Percentiles rank a stretch among this genome's conserved stretches.
Conservation (phyloP, 176 grass and related monocot genomes). For the Saccharum officinarum region DNA sequence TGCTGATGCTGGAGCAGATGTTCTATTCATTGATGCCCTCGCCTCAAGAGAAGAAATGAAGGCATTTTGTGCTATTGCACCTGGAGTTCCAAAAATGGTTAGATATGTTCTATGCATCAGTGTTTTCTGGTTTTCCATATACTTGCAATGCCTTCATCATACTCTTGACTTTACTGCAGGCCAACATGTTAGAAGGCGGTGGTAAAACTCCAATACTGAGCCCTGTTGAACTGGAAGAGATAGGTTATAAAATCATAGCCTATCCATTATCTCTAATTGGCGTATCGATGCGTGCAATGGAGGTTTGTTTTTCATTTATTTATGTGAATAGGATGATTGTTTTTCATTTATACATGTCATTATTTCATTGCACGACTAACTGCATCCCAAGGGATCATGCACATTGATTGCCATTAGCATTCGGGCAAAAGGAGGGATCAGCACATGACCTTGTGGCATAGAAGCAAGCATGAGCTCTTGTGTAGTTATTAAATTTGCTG, state of each 20-base stretch:
- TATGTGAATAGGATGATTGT: slow-evolving; percentile 53
- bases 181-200: slow-evolving; percentile 99
- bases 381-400: background rate
- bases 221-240: slow-evolving; percentile 82
- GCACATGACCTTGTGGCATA: background rate
- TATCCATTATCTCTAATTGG: slow-evolving; percentile 94
- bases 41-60: slow-evolving; percentile 94
- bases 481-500: slow-evolving; percentile 7
- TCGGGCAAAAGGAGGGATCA: background rate
- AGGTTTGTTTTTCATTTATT: slow-evolving; percentile 55
- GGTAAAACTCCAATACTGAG: slow-evolving; percentile 94
- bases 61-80: slow-evolving; percentile 69
- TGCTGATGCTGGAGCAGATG: slow-evolving; percentile 92
- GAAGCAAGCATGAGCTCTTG: background rate
- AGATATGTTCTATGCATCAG: slow-evolving; percentile 11
- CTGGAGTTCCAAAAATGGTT: slow-evolving; percentile 97
- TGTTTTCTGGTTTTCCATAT: background rate
- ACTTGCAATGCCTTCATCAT: slow-evolving; percentile 2
- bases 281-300: slow-evolving; percentile 96
- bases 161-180: slow-evolving; percentile 46
- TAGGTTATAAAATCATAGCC: slow-evolving; percentile 82
- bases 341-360: background rate
- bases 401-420: background rate
- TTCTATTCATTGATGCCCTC: slow-evolving; percentile 92
- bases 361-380: background rate